Evolutionary conservation across 2,329 filamentous ascomycete species (phyloP), one percentile per base, ranked within the genome.

Genomic region (Akanthomyces dipterigenus): DNA sequence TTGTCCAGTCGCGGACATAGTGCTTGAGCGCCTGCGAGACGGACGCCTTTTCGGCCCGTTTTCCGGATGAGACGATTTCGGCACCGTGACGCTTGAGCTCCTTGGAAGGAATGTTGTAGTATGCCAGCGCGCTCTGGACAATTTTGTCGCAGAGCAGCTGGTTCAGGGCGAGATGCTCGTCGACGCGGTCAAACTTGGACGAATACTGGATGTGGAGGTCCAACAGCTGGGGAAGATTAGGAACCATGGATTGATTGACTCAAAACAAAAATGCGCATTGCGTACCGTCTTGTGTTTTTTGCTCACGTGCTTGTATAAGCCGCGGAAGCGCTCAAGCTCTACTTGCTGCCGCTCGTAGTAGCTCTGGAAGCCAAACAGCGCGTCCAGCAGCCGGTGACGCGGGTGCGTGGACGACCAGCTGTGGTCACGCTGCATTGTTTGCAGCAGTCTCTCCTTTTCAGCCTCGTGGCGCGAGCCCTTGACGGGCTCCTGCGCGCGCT

Each of bases 121-220:
- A 84, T 0, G 68, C 58, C 28, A 83, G 69, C 0, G 78, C 80
- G 18, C 73, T 63, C 0, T 74, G 62, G 1, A 82, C 75, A 34
- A 84, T 81, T 11, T 69, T 70, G 36, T 77, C 69, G 38, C 79
- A 82, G 2, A 84, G 63, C 0, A 69, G 62, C 11, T 78, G 76
- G 64, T 85, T 84, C 5, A 68, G 63, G 2, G 68, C 68, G 16
- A 83, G 71, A 6, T 80, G 71, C 24, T 73, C 62, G 12, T 81
- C 76, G 11, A 78, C 70, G 1, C 71, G 70, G 16, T 74, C 69
- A 20, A 84, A 77, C 64, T 82, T 84, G 62, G 82, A 79, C 2
- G 80, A 80, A 66, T 85, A 88, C 51, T 82, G 76, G 45, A 86
- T 69, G 1, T 78, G 72, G n/a, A 81, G 78, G 64, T 86, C 82